These are phyloP conservation scores for Euphorbia lathyris DNA, from an alignment of 345 rosid genomes.

Conservation along the genomic window DNA sequence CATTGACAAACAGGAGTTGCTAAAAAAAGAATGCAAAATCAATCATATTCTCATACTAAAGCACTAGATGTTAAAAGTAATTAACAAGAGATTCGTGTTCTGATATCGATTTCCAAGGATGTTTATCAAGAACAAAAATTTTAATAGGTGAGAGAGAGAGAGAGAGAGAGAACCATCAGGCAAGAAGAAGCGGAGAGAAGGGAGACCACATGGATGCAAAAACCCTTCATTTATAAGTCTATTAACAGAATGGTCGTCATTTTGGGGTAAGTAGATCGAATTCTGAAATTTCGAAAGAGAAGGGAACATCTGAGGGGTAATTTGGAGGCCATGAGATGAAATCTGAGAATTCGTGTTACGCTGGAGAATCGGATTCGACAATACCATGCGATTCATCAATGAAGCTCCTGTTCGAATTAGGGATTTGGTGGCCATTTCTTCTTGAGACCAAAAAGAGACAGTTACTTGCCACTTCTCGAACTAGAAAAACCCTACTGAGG, in stretches of 20 bases:
- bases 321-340: conserved; percentile 28
- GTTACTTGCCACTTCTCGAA: no score
- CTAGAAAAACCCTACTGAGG: conserved; percentile 9
- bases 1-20: neutral
- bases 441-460: neutral
- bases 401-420: conserved; percentile 66
- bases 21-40: neutral
- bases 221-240: conserved; percentile 38
- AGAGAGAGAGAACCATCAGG: conserved; percentile 59
- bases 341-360: conserved; percentile 26
- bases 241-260: conserved; percentile 20
- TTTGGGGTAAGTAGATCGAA: conserved; percentile 35
- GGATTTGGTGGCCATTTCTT: conserved; percentile 65
- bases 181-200: conserved; percentile 79
- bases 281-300: conserved; percentile 46
- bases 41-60: neutral
- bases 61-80: neutral
- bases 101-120: neutral
- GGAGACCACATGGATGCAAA: conserved; percentile 74
- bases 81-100: neutral
- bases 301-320: conserved; percentile 57
- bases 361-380: conserved; percentile 38
- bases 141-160: neutral
- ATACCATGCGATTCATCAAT: conserved; percentile 45
- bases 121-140: neutral